A percentile compares a stretch with the other conserved stretches of the same genome.
These are phyloP conservation scores for Marasmius fiardii DNA, from an alignment of 1,284 basidiomycete genomes.

Conservation along the genomic window DNA sequence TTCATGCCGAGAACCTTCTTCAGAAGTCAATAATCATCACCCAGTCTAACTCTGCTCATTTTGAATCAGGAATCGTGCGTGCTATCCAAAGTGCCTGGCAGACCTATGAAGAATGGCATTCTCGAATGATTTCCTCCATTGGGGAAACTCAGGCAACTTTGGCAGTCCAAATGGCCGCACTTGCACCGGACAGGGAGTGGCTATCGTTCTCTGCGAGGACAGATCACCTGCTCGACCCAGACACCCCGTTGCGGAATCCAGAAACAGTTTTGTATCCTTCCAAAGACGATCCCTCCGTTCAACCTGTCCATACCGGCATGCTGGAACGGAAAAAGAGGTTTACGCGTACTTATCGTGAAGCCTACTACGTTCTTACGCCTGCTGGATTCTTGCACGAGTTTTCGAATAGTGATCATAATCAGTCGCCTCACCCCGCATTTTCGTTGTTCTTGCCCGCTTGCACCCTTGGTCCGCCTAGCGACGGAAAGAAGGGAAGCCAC, in stretches of 20 bases:
- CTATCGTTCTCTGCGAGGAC: slow-evolving; percentile 92
- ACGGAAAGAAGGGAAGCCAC: slow-evolving; percentile 71
- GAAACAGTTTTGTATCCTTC: slow-evolving; percentile 85
- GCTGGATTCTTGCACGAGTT: slow-evolving; percentile 97
- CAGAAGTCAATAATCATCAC: slow-evolving; percentile 99
- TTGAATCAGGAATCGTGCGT: slow-evolving; percentile 95
- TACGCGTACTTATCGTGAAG: slow-evolving; percentile 86
- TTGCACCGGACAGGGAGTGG: slow-evolving; percentile 95
- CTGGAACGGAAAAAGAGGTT: slow-evolving; percentile 98
- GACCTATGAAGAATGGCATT: slow-evolving; percentile 97
- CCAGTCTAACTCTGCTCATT: slow-evolving; percentile 97
- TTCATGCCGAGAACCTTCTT: slow-evolving; percentile 96
- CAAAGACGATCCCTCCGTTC: slow-evolving; percentile 90
- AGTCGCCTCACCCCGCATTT: slow-evolving; percentile 74
- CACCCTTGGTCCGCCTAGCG: slow-evolving; percentile 92
- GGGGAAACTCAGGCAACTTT: slow-evolving; percentile 82
- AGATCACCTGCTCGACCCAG: slow-evolving; percentile 96
- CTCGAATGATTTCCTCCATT: slow-evolving; percentile 78
- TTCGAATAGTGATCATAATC: slow-evolving; percentile 73
- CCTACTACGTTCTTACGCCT: slow-evolving; percentile 92
- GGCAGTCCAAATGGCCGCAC: slow-evolving; percentile 76
- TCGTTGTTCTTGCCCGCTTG: slow-evolving; percentile 93
- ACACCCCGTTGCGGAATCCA: slow-evolving; percentile 87
- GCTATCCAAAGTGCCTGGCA: slow-evolving; percentile 96
- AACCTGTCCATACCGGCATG: slow-evolving; percentile 87